These are phyloP conservation scores for Yarrowia keelungensis DNA, from an alignment of 805 yeast species.

Conservation along the genomic window DNA sequence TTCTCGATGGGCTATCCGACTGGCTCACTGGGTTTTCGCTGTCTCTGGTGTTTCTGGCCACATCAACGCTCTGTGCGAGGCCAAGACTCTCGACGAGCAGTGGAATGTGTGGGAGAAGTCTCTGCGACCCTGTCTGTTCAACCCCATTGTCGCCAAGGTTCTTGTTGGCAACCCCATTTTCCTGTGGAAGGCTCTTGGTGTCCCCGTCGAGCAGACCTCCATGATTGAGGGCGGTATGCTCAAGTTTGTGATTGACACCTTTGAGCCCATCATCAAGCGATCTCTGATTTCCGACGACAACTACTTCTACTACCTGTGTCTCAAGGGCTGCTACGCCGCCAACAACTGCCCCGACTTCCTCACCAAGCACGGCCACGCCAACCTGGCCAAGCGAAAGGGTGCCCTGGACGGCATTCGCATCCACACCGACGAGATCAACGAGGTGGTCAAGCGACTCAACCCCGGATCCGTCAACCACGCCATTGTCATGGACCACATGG, in stretches of 20 bases:
- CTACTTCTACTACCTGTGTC: slow-evolving; percentile 75
- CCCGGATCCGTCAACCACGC: slow-evolving; percentile 73
- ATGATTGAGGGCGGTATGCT: slow-evolving; percentile 78
- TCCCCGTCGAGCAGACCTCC: slow-evolving; percentile 81
- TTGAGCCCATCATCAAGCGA: slow-evolving; percentile 73
- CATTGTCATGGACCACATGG: slow-evolving; percentile 90
- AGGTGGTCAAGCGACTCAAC: slow-evolving; percentile 71
- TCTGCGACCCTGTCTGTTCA: slow-evolving; percentile 73
- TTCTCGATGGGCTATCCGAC: slow-evolving; percentile 82
- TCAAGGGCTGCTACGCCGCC: slow-evolving; percentile 65
- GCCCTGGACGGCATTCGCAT: slow-evolving; percentile 75
- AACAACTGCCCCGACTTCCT: slow-evolving; percentile 79
- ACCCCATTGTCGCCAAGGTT: slow-evolving; percentile 69
- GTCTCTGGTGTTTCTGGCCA: slow-evolving; percentile 57
- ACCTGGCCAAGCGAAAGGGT: slow-evolving; percentile 55
- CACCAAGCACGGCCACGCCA: slow-evolving; percentile 62
- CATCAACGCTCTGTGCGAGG: slow-evolving; percentile 62
- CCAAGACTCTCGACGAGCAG: slow-evolving; percentile 69
- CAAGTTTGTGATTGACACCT: slow-evolving; percentile 75
- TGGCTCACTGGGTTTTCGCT: slow-evolving; percentile 66
- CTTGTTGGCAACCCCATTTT: slow-evolving; percentile 84
- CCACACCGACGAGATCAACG: slow-evolving; percentile 80
- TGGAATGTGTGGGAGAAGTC: slow-evolving; percentile 64
- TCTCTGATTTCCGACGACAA: slow-evolving; percentile 73
- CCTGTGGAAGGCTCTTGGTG: slow-evolving; percentile 90